Conservation (phyloP, 169 alveolate species). For the Pseudocohnilembus persalinus region DNA sequence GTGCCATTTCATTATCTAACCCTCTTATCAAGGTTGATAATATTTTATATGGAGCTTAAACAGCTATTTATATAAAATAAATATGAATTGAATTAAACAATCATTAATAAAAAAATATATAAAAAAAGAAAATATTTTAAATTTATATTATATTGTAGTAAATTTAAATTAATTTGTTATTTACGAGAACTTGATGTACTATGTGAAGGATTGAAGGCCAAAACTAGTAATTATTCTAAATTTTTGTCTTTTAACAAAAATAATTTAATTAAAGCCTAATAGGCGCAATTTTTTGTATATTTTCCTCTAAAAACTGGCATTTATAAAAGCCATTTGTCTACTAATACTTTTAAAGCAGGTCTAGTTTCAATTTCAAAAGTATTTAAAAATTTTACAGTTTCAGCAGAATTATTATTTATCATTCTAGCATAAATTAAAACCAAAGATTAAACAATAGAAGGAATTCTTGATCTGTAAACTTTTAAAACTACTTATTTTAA, state of each 20-base stretch:
- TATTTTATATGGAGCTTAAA: constrained; percentile 81
- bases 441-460: constrained; percentile 73
- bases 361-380: constrained; percentile 74
- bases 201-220: constrained; percentile 75
- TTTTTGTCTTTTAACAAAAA: constrained; percentile 65
- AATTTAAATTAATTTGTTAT: constrained; percentile 5
- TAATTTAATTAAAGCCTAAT: constrained; percentile 69
- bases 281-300: constrained; percentile 75
- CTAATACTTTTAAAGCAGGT: constrained; percentile 71
- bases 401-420: constrained; percentile 71
- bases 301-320: constrained; percentile 81
- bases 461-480: constrained; percentile 75
- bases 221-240: constrained; percentile 66
- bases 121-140: no score
- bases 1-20: constrained; percentile 73
- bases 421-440: constrained; percentile 79
- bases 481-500: constrained; percentile 70
- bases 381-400: constrained; percentile 65
- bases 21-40: constrained; percentile 71
- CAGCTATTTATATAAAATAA: constrained; percentile 42
- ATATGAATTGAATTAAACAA: no score
- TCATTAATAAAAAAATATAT: no score
- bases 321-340: constrained; percentile 82
- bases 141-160: no score
- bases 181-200: constrained; percentile 53